phyloP scores from a whole-genome alignment of 352 stramenopile species.

The Thalassiosira livingstoniorum region DNA sequence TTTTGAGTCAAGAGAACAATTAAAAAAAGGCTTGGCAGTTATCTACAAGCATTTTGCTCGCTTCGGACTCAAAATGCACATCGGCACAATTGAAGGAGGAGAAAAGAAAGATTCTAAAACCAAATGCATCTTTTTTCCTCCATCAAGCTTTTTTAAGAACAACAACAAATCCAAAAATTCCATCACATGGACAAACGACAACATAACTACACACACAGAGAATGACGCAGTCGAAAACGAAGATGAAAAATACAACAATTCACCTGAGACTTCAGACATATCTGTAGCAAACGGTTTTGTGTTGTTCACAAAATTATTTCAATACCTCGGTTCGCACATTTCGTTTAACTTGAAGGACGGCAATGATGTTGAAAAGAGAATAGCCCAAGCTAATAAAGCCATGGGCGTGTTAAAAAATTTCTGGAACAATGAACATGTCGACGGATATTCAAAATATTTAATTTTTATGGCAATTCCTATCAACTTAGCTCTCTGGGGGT shows the following conservation, averaged over 20 bases:
- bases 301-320: constrained; percentile 15
- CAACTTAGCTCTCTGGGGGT: constrained; percentile 49
- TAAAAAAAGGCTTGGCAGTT: constrained; percentile 4
- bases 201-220: no score
- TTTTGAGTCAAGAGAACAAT: background rate
- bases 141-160: no score
- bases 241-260: no score
- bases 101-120: no score
- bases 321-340: constrained; percentile 15
- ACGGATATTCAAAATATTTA: constrained; percentile 17
- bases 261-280: no score
- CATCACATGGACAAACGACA: no score
- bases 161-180: no score
- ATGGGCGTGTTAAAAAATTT: constrained; percentile 16
- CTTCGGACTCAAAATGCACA: constrained; percentile 10
- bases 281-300: no score
- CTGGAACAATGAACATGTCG: constrained; percentile 12
- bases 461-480: constrained; percentile 37
- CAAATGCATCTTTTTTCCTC: no score
- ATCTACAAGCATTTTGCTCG: constrained; percentile 1
- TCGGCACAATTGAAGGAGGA: no score
- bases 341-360: constrained; percentile 19
- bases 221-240: no score
- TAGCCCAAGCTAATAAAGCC: constrained; percentile 8
- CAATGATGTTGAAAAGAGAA: constrained; percentile 22